Base-by-base conservation (phyloP, 2,329 filamentous ascomycete species). In the Fusarium buxicola region DNA sequence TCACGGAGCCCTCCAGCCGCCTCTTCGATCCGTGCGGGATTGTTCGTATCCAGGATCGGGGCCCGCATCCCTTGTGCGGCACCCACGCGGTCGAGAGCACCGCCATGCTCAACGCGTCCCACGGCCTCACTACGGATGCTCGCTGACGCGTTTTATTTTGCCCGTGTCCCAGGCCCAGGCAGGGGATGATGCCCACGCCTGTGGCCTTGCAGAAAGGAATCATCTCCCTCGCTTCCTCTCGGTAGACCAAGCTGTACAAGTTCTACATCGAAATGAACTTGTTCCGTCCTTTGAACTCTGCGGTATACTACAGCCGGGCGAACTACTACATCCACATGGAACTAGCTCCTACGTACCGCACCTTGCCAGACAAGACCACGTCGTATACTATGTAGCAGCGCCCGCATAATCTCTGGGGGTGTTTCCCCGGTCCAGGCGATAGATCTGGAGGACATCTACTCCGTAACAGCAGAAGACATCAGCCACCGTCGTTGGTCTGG, bases 1-100 rank as follows among this genome's bases (percentile, higher is more conserved):
- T 81, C 81, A 8, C 74, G 76, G n/a, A 75, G 68, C 0, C 77
- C 75, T 12, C 77, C 76, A 46, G 88, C 77, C 4, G 85, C 85
- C 76, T 90, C 85, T 38, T 89, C 84, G 49, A 90, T 82, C 25
- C 87, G 77, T 60, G 80, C 77, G 25, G 82, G 75, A 58, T 79
- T 88, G 64, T 79, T 83, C 66, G 90, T 79, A 0, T 87, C 86
- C 49, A 89, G 77, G 66, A 89, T 89, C 2, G n/a, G n/a, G 86
- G 87, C 63, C 80, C 84, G 21, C 80, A 74, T 7, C 82, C 81
- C 39, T 81, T 77, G 61, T 81, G 79, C 68, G 84, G 75, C 60
- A 82, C 80, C 88, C 88, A 91, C 3, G 86, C 87, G 51, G 88
- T 79, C 1, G 87, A 84, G 21, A 91, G 83, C 63, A 88, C 83